Base-by-base conservation (phyloP, 495 filamentous ascomycete genomes). In the Opeltia flavorubescens region DNA sequence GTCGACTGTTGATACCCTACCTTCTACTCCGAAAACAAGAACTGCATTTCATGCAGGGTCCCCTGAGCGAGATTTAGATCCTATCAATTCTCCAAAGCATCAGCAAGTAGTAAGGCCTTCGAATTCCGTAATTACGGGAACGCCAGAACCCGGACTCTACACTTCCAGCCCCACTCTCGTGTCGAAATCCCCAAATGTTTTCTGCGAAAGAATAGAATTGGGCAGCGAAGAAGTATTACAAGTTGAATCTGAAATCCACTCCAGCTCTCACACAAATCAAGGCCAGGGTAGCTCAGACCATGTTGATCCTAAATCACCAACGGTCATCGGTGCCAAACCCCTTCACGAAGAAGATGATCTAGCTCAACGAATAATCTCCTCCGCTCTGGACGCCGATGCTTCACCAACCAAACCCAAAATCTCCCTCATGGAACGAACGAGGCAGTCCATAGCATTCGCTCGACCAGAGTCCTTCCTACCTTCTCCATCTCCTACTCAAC, bases 391-490 rank as follows among this genome's bases (percentile, higher is more conserved):
- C 23, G 55, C 59, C 1, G 58, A 52, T 4, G 61, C 62, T n/a
- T 64, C 62, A 17, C 64, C 64, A 11, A 44, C 50, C 4, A 63
- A 62, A 42, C 49, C 54, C 40, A 56, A 55, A 6, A 59, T 52
- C n/a, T 66, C 66, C 21, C 56, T 72, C 25, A 46, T 54, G 2
- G 66, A 70, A 53, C 55, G 68, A 6, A 64, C 68, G 7, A 60
- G 66, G 8, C 57, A 64, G 52, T 68, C 66, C 17, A 67, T 69
- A 53, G 62, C 61, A 13, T 56, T 56, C 31, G 50, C 50, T 50
- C 57, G 41, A 44, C 43, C 49, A 3, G 23, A 50, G 12, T 40
- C 28, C 15, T 23, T 49, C 5, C 39, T 50, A 31, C 44, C 44
- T 13, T 53, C 34, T 33, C 36, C 33, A 12, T 45, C 17, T 20